Evolutionary conservation across 768 basidiomycete species (phyloP).

Genomic region (Lentinula guzmanii): DNA sequence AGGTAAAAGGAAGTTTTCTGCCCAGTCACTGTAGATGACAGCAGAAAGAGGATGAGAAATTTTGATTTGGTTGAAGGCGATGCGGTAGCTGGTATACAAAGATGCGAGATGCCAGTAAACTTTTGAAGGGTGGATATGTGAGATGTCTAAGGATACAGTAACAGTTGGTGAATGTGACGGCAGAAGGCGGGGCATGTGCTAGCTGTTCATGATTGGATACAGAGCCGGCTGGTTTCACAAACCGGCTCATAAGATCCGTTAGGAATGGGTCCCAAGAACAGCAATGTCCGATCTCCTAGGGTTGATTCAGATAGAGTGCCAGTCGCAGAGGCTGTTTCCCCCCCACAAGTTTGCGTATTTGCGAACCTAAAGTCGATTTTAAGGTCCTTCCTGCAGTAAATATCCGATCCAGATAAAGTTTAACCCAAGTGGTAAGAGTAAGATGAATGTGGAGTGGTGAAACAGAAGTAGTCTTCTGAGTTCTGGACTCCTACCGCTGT

Average conservation of each 20-base stretch:
- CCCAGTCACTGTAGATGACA: not conserved
- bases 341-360: too few species aligned
- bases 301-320: not conserved
- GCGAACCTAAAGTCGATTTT: not conserved
- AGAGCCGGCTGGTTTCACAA: not conserved
- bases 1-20: not conserved
- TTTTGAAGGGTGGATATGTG: not conserved
- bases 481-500: not conserved
- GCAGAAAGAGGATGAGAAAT: not conserved
- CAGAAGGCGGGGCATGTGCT: not conserved
- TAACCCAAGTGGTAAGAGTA: not conserved
- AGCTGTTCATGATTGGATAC: not conserved
- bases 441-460: not conserved
- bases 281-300: not conserved
- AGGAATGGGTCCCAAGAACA: not conserved
- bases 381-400: not conserved
- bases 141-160: not conserved
- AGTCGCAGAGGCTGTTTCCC: not conserved
- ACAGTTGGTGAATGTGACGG: not conserved
- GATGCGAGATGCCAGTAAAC: not conserved
- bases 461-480: not conserved
- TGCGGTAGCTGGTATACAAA: slow-evolving; percentile 3
- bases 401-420: not conserved
- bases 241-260: not conserved
- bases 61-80: not conserved